phyloP scores from a whole-genome alignment of 2,329 filamentous ascomycete species.

The Fusarium sp. region DNA sequence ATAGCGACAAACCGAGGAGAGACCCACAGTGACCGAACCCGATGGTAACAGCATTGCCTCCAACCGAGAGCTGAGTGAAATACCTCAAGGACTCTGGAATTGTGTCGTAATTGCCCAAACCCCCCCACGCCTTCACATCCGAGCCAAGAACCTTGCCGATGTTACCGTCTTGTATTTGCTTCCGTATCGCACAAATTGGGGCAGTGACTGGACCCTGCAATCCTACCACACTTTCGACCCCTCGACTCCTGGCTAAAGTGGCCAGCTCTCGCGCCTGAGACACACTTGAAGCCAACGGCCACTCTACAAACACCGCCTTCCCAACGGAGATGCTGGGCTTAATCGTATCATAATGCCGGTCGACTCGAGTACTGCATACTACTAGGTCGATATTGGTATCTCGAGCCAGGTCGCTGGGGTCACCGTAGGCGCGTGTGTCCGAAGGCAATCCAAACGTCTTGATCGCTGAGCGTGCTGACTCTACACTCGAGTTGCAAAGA shows the following conservation, averaged over 20 bases:
- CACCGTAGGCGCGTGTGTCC: background rate
- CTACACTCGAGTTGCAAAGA: background rate
- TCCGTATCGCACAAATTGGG: background rate
- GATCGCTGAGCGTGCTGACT: background rate
- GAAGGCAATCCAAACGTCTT: background rate
- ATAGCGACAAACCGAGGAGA: too few species aligned
- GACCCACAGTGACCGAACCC: too few species aligned
- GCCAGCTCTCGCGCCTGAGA: background rate
- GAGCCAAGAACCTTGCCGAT: too few species aligned
- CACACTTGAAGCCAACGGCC: background rate
- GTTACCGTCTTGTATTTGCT: too few species aligned
- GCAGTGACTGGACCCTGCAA: background rate
- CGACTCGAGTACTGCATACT: background rate
- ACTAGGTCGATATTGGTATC: background rate
- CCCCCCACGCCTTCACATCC: too few species aligned
- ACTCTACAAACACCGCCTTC: background rate
- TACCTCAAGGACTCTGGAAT: too few species aligned
- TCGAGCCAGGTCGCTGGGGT: background rate
- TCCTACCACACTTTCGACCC: background rate
- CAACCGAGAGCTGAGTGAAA: too few species aligned
- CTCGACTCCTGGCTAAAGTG: background rate
- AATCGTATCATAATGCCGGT: background rate
- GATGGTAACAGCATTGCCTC: too few species aligned
- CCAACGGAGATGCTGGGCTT: background rate
- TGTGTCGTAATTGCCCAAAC: too few species aligned